These are phyloP conservation scores for Mentha longifolia DNA, from an alignment of 257 asterid species.

Conservation along the genomic window DNA sequence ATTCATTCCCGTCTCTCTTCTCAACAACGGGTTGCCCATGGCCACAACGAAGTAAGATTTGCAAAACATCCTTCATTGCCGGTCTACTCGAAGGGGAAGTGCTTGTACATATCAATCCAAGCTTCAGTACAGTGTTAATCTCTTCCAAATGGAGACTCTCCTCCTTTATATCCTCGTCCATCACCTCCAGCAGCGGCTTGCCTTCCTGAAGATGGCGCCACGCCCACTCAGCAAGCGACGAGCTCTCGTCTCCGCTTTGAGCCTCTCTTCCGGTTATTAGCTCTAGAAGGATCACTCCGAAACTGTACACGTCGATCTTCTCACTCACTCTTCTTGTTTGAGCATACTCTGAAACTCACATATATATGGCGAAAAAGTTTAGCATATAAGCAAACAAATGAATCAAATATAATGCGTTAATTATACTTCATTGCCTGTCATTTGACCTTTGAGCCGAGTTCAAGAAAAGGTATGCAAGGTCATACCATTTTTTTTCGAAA, in stretches of 20 bases:
- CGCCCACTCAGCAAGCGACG: conserved; percentile 83
- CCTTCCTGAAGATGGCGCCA: conserved; percentile 63
- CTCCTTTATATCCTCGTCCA: conserved; percentile 71
- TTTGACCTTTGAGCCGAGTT: no score
- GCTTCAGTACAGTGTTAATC: conserved; percentile 59
- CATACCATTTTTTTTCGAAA: no score
- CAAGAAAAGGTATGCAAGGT: no score
- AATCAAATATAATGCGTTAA: no score
- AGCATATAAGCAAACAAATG: no score
- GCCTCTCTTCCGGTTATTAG: conserved; percentile 79
- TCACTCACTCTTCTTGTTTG: conserved; percentile 71
- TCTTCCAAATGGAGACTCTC: conserved; percentile 54
- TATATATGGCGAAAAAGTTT: background rate
- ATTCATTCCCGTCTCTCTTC: conserved; percentile 45
- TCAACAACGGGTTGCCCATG: conserved; percentile 31
- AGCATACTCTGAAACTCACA: conserved; percentile 75
- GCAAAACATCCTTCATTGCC: conserved; percentile 67
- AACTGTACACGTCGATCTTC: conserved; percentile 89
- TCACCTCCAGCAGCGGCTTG: conserved; percentile 41
- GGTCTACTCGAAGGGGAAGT: conserved; percentile 71
- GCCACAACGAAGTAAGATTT: conserved; percentile 56
- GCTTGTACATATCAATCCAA: conserved; percentile 75
- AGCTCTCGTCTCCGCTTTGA: conserved; percentile 65
- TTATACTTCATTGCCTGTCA: no score
- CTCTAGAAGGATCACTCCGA: conserved; percentile 86